Evolutionary conservation across 306 rosid species (phyloP), one percentile per base, ranked within the genome.

Genomic region (Alnus rubra): DNA sequence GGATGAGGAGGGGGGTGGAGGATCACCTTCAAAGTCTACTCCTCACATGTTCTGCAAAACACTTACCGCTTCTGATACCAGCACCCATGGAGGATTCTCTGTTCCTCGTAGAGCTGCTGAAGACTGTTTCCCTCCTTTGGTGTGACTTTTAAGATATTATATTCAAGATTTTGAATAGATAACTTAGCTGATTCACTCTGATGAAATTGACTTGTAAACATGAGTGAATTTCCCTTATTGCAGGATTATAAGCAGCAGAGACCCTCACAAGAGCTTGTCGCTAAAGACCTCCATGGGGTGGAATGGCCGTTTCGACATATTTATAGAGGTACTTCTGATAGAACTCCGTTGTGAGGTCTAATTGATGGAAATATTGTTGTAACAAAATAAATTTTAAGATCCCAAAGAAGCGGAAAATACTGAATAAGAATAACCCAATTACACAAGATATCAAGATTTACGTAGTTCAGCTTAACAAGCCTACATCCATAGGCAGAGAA

Each of bases 31-130:
- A 79, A 94, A 89, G 83, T 87, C 97, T 81, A 91, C 97, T 51
- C 92, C 98, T 85, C 98, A 94, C 77, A 94, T 94, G 97, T 94
- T 94, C 81, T 94, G 98, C 90, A 94, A 94, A 76, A 94, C 98
- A 28, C 98, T 94, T 62, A 94, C 98, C 33, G 98, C 98, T 37
- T 94, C 97, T 55, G 98, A 94, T 74, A 94, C 98, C 60, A 94
- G 98, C 84, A 94, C 97, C 51, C 98, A 94, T 52, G 98, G 98
- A 49, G 98, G 98, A 47, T 94, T 94, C 83, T 94, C 98, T 11
- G 98, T 94, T 76, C 98, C 98, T 78, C 97, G 98, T 45, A 80
- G 98, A 85, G 98, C 98, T 52, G 98, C 98, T 19, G 98, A 94
- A 82, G 98, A 94, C 84, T 94, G 98, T 82, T 94, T 94, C 76